These are phyloP conservation scores for Vitis hybrid DNA, from an alignment of 177 flowering plant species.

Conservation along the genomic window DNA sequence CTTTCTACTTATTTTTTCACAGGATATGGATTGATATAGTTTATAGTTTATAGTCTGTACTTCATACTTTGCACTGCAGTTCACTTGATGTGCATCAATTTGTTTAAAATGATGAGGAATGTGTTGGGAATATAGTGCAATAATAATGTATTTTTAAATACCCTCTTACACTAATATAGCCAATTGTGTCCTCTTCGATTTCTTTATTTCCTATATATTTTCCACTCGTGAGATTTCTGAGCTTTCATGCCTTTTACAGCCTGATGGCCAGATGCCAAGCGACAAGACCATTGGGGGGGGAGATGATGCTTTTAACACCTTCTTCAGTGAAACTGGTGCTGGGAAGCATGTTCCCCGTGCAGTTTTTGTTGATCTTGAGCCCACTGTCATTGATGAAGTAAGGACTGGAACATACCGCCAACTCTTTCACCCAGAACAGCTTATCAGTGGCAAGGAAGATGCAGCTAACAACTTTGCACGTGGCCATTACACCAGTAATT, in stretches of 20 bases:
- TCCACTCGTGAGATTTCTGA: neutral
- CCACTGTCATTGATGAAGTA: slow-evolving; percentile 74
- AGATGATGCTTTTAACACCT: slow-evolving; percentile 74
- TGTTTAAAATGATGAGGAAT: too few relatives aligned
- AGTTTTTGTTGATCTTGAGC: slow-evolving; percentile 69
- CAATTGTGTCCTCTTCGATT: neutral
- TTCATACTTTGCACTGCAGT: too few relatives aligned
- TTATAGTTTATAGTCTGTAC: too few relatives aligned
- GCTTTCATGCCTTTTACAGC: slow-evolving; percentile 28
- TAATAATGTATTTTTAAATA: too few relatives aligned
- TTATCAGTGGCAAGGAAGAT: slow-evolving; percentile 74
- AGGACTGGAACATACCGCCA: slow-evolving; percentile 71
- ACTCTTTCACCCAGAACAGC: slow-evolving; percentile 74
- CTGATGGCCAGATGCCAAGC: slow-evolving; percentile 82
- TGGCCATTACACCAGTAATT: slow-evolving; percentile 67
- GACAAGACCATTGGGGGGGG: slow-evolving; percentile 70
- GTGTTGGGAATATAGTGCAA: too few relatives aligned
- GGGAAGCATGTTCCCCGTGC: slow-evolving; percentile 80
- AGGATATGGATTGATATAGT: too few relatives aligned
- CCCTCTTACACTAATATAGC: too few relatives aligned
- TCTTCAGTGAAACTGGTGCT: slow-evolving; percentile 69
- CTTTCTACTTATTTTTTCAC: too few relatives aligned
- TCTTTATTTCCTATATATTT: neutral
- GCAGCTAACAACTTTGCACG: slow-evolving; percentile 80
- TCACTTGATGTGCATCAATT: too few relatives aligned